phyloP scores from a whole-genome alignment of 768 basidiomycete genomes.

The Boletus rubescentipes region DNA sequence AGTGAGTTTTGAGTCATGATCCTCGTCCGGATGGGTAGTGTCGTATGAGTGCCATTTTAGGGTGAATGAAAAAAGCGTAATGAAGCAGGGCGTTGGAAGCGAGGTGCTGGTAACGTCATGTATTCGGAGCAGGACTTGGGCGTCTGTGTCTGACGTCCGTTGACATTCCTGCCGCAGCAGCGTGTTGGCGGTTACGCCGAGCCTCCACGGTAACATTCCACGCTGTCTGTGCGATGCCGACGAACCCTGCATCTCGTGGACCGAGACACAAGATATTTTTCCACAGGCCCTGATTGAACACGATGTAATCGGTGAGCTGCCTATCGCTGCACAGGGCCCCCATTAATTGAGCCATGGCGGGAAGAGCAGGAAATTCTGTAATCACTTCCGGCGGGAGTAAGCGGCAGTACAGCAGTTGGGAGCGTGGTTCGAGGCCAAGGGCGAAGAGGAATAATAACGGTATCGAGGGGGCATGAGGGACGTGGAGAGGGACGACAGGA shows the following conservation, averaged over 20 bases:
- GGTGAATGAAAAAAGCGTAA: constrained; percentile 24
- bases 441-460: constrained; percentile 60
- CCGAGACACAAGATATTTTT: constrained; percentile 59
- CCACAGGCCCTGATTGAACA: constrained; percentile 63
- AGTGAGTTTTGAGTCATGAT: constrained; percentile 24
- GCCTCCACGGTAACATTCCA: constrained; percentile 80
- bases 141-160: constrained; percentile 10
- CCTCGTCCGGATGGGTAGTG: constrained; percentile 25
- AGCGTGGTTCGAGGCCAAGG: constrained; percentile 49
- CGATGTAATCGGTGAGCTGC: constrained; percentile 31
- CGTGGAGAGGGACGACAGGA: constrained; percentile 46
- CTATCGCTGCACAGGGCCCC: constrained; percentile 39
- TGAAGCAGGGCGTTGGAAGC: constrained; percentile 8
- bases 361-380: constrained; percentile 61
- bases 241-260: constrained; percentile 43
- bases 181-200: constrained; percentile 31
- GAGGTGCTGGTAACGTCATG: constrained; percentile 20
- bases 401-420: constrained; percentile 46
- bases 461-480: constrained; percentile 55
- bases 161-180: constrained; percentile 9
- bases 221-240: constrained; percentile 52
- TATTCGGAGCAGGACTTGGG: constrained; percentile 9
- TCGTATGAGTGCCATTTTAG: constrained; percentile 30
- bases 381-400: constrained; percentile 52
- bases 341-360: constrained; percentile 56